phyloP scores from a whole-genome alignment of 2,329 filamentous ascomycete genomes.

The Trichoderma sp. region DNA sequence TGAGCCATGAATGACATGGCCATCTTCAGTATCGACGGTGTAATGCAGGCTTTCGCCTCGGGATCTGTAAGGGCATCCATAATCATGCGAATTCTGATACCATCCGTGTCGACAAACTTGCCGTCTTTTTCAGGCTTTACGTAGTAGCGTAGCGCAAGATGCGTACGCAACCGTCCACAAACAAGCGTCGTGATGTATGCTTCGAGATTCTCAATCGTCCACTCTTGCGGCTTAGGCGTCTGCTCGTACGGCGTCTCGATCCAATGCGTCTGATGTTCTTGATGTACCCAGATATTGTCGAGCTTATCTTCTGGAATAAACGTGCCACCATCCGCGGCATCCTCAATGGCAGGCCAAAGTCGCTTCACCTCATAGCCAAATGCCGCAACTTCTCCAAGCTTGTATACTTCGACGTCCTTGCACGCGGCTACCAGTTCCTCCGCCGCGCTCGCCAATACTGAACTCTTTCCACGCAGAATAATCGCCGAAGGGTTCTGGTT shows the following conservation, averaged over 20 bases:
- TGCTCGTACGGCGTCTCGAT: constrained; percentile 44
- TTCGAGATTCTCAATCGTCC: constrained; percentile 49
- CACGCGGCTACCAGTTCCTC: constrained; percentile 42
- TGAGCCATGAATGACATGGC: constrained; percentile 49
- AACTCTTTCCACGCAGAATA: constrained; percentile 41
- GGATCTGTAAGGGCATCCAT: constrained; percentile 46
- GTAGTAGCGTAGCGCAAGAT: constrained; percentile 44
- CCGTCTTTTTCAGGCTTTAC: constrained; percentile 36
- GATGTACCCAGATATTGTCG: constrained; percentile 43
- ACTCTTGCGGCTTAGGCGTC: constrained; percentile 45
- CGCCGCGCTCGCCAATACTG: constrained; percentile 40
- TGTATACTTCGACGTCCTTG: constrained; percentile 41
- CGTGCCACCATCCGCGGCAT: constrained; percentile 35
- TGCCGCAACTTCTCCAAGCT: constrained; percentile 43
- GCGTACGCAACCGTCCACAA: constrained; percentile 42
- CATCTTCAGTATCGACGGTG: constrained; percentile 48
- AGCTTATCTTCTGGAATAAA: constrained; percentile 33
- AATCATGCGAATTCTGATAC: constrained; percentile 46
- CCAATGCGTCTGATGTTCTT: constrained; percentile 39
- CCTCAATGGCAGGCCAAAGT: constrained; percentile 44
- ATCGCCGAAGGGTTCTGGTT: constrained; percentile 39
- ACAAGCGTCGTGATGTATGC: constrained; percentile 49
- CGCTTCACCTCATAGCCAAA: constrained; percentile 43
- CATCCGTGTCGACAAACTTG: constrained; percentile 43
- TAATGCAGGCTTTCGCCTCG: constrained; percentile 41